A percentile compares a stretch with the other conserved stretches of the same genome.
Conservation (phyloP, 2,329 filamentous ascomycete species). For the Knoxdaviesia capensis region DNA sequence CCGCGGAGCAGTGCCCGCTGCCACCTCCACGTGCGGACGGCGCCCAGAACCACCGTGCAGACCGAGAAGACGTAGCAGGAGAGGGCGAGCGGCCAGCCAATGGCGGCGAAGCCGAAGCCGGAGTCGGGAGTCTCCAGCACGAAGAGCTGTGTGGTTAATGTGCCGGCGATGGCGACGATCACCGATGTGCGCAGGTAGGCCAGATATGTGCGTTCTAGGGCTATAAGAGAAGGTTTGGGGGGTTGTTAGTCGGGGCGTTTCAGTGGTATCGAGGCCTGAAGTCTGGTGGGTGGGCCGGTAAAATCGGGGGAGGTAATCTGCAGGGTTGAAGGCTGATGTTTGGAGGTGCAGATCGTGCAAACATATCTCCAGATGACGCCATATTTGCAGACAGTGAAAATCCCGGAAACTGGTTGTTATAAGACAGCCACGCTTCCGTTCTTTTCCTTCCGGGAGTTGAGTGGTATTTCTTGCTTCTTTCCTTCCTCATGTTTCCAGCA, state of each 20-base stretch:
- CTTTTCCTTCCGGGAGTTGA: not conserved
- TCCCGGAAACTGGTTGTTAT: not conserved
- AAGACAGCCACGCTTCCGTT: not conserved
- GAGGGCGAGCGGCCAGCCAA: slow-evolving; percentile 37
- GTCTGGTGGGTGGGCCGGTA: too few relatives aligned
- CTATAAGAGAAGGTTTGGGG: slow-evolving; percentile 17
- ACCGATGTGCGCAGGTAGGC: slow-evolving; percentile 53
- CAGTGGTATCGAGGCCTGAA: not conserved
- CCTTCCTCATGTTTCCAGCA: not conserved
- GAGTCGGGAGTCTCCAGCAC: slow-evolving; percentile 19
- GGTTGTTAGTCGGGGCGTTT: not conserved
- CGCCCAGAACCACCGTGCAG: slow-evolving; percentile 12
- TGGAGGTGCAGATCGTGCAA: not conserved
- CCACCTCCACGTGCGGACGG: slow-evolving; percentile 12
- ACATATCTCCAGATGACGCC: not conserved
- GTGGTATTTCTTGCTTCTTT: not conserved
- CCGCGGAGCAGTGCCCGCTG: slow-evolving; percentile 12
- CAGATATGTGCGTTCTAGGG: slow-evolving; percentile 55
- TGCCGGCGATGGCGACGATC: slow-evolving; percentile 45
- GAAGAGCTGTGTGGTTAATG: slow-evolving; percentile 48
- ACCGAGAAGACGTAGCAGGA: slow-evolving; percentile 20
- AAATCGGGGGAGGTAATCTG: too few relatives aligned
- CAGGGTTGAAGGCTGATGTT: not conserved
- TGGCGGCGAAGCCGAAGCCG: slow-evolving; percentile 33
- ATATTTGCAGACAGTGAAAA: not conserved